These are phyloP conservation scores for Russula sp. DNA, from an alignment of 768 basidiomycete genomes.

Conservation along the genomic window DNA sequence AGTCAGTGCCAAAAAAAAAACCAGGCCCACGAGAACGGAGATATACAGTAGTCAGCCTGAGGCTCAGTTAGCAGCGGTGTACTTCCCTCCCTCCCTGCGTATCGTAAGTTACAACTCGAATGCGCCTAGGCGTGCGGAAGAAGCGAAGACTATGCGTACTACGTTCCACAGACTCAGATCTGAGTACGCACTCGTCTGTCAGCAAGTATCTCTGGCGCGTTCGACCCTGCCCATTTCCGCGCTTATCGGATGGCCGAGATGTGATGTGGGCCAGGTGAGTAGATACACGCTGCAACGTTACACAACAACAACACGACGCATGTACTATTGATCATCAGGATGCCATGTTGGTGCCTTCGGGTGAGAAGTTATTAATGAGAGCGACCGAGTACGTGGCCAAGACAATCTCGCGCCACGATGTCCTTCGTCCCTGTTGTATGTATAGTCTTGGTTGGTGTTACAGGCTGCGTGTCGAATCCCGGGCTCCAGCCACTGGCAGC, in stretches of 20 bases:
- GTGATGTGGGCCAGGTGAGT: background rate
- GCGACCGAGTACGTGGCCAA: background rate
- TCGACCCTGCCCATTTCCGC: background rate
- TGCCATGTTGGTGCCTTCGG: background rate
- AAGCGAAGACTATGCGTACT: background rate
- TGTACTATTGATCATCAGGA: background rate
- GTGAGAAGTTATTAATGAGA: background rate
- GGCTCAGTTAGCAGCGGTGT: background rate
- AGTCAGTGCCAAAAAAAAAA: no score
- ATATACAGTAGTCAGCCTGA: no score
- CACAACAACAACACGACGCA: background rate
- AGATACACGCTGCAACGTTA: background rate
- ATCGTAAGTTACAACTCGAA: no score
- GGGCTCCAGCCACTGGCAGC: no score
- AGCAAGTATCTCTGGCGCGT: background rate
- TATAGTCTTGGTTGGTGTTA: background rate
- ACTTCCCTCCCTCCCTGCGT: no score
- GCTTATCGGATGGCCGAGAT: background rate
- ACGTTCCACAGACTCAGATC: background rate
- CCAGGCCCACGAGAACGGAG: no score
- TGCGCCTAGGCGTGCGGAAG: background rate
- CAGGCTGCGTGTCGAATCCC: no score
- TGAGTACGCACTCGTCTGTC: background rate
- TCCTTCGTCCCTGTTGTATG: background rate
- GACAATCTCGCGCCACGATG: background rate